Conservation (phyloP, 1,284 basidiomycete species). For the Fomes fomentarius region DNA sequence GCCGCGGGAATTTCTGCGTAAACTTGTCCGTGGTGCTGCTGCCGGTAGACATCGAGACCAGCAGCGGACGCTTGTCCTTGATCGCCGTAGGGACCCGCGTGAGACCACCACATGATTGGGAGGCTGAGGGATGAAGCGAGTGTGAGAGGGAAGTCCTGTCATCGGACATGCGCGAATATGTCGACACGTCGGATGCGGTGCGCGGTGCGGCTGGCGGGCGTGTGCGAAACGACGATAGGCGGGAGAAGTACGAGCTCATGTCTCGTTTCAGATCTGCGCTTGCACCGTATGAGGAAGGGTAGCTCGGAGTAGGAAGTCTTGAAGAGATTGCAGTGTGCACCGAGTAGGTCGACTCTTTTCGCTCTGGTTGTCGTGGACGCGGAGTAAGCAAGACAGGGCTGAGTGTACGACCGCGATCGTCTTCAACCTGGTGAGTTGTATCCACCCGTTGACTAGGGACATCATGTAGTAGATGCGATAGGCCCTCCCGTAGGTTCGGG, state of each 20-base stretch:
- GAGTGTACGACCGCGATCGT: neutral
- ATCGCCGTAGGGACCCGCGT: conserved; percentile 11
- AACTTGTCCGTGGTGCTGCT: conserved; percentile 47
- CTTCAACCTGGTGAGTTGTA: neutral
- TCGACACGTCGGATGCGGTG: conserved; percentile 12
- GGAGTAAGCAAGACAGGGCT: conserved; percentile 26
- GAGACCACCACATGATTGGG: neutral
- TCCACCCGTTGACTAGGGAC: neutral
- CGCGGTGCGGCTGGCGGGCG: conserved; percentile 7
- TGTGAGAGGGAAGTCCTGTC: conserved; percentile 22
- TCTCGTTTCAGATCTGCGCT: neutral
- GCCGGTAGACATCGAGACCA: conserved; percentile 29
- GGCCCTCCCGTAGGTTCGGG: neutral
- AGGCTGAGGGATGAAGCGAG: neutral
- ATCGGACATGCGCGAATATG: conserved; percentile 15
- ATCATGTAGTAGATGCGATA: neutral
- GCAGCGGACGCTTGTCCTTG: conserved; percentile 22
- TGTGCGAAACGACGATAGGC: conserved; percentile 13
- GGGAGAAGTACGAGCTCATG: conserved; percentile 24
- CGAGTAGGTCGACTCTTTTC: conserved; percentile 10
- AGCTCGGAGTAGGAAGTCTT: conserved; percentile 27
- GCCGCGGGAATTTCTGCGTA: conserved; percentile 57
- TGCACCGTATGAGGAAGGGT: conserved; percentile 2
- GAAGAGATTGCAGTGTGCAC: conserved; percentile 11
- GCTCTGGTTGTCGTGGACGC: conserved; percentile 10